Evolutionary conservation across 2,329 filamentous ascomycete genomes (phyloP).

Genomic region (Zymoseptoria brevis): DNA sequence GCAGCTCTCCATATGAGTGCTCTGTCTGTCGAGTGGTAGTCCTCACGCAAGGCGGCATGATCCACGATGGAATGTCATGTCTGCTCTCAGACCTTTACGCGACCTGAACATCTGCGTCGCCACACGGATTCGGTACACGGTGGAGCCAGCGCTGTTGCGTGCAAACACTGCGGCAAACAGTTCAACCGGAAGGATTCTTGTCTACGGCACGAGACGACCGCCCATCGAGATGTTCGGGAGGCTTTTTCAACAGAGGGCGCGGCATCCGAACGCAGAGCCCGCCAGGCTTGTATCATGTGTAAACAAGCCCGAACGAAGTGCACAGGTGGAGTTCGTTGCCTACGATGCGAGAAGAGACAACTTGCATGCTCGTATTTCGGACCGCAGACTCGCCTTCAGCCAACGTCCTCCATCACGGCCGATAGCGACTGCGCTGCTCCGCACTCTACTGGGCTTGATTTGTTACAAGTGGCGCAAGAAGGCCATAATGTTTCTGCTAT

Average conservation of each 20-base stretch:
- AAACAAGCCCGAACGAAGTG: constrained; percentile 3
- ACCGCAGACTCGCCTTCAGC: background rate
- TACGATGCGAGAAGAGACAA: background rate
- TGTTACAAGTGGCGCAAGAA: background rate
- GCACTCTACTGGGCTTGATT: no score
- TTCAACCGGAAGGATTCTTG: constrained; percentile 7
- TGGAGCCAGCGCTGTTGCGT: background rate
- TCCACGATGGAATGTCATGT: background rate
- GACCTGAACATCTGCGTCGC: constrained; percentile 1
- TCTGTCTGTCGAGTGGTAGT: background rate
- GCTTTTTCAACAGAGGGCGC: background rate
- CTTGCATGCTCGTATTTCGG: constrained; percentile 2
- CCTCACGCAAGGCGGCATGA: background rate
- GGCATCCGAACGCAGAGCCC: constrained; percentile 1
- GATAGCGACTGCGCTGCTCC: constrained; percentile 1
- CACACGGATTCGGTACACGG: background rate
- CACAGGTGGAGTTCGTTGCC: constrained; percentile 1
- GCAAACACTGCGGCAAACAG: constrained; percentile 1
- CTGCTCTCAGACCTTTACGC: constrained; percentile 1
- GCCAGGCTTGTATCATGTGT: constrained; percentile 2
- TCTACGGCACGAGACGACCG: constrained; percentile 1
- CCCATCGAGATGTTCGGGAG: background rate
- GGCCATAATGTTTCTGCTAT: background rate
- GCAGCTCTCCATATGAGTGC: background rate
- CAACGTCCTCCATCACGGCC: background rate